Evolutionary conservation across 352 stramenopile genomes (phyloP), one percentile per base, ranked within the genome.

Genomic region (Phytophthora constricta): DNA sequence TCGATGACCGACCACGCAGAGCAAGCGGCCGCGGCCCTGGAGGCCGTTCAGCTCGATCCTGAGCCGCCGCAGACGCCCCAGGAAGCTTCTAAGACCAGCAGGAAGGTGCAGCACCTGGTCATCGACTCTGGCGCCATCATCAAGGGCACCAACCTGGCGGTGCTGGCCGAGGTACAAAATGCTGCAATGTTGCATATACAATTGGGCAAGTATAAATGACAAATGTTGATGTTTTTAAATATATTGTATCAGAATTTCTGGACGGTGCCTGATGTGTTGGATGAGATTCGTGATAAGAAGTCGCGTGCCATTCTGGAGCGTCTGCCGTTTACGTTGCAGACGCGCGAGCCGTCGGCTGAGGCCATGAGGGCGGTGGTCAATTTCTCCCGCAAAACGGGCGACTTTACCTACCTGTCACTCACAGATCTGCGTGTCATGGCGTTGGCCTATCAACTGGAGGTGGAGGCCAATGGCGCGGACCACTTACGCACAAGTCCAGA

Each of bases 71-170:
- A 11, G 46, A n/a, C 52, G 19, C 49, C 68, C 1, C 16, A 27
- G 16, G 16, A 55, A 19, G 25, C 41, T 8, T 23, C 54, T 14
- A 56, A 26, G 16, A 74, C 65, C 9, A 74, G 70, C 31, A 91
- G 90, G 76, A 93, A 94, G 68, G 78, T 95, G 47, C 58, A 79
- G 28, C 81, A 95, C 60, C 64, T 96, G 16, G 84, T 96, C 23
- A 77, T 96, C 42, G 89, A 96, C 74, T 95, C 89, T 4, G 89
- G 89, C 48, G 89, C 86, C 23, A 92, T 96, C 63, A 96, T 96
- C 76, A 96, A 95, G 62, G 79, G 85, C 72, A 92, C 87, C 0
- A 89, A 94, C 62, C 55, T 96, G 39, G 78, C 69, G 17, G 66
- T 81, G 26, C 70, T 96, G 20, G 87, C 89, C 11, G 85, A 96